These are phyloP conservation scores for Colletotrichum truncatum DNA, from an alignment of 2,329 filamentous ascomycete species.

Conservation along the genomic window DNA sequence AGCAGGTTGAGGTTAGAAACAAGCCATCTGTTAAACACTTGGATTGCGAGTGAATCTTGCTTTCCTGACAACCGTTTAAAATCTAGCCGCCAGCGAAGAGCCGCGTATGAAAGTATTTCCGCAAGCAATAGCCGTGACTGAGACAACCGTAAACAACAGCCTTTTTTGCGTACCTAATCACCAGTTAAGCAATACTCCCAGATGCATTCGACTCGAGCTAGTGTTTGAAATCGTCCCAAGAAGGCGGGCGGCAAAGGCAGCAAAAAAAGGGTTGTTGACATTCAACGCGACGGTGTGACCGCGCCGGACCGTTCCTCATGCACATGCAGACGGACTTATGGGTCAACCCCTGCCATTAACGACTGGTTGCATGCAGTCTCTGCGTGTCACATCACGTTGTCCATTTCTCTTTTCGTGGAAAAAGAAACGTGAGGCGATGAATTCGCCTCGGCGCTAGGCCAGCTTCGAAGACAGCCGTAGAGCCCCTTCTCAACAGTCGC, in stretches of 20 bases:
- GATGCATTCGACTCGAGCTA: not conserved
- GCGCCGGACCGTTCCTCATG: slow-evolving; percentile 28
- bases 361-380: slow-evolving; percentile 13
- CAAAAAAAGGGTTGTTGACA: not conserved
- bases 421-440: not conserved
- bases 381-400: not conserved
- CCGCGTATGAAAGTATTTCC: too few species aligned
- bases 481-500: too few species aligned
- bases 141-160: too few species aligned
- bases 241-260: not conserved
- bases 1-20: too few species aligned
- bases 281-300: slow-evolving; percentile 14
- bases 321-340: slow-evolving; percentile 26
- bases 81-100: too few species aligned
- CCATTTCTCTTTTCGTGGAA: not conserved
- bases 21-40: too few species aligned
- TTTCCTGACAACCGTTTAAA: too few species aligned
- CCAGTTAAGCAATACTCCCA: not conserved
- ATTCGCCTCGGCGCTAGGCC: not conserved
- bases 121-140: too few species aligned
- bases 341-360: slow-evolving; percentile 16
- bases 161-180: slow-evolving; percentile 11
- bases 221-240: not conserved
- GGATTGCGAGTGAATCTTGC: too few species aligned
- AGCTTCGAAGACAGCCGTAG: not conserved